Evolutionary conservation across 768 basidiomycete species (phyloP), one percentile per base, ranked within the genome.

Genomic region (Leccinum subtestaceum): DNA sequence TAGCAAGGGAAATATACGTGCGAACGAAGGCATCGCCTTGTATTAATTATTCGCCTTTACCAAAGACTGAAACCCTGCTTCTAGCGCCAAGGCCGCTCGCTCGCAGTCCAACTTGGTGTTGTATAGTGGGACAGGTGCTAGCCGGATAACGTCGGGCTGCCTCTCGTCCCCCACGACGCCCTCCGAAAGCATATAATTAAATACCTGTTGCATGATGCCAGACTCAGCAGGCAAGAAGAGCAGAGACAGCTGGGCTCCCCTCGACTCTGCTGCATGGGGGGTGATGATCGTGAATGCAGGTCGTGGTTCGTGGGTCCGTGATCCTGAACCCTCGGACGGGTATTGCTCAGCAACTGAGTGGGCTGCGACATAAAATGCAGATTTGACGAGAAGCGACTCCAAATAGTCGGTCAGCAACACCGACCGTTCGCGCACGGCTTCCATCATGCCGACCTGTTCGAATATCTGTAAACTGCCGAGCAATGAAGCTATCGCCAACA

Each of bases 91-190:
- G 13, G 82, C 91, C 11, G 87, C 91, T 55, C 79, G 75, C 65
- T 89, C 81, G 60, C 89, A 89, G 65, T 99, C 97, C 63, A 77
- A 74, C 64, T 86, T 78, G 12, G 88, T 87, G 70, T 89, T 97
- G 74, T 98, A 99, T 70, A 98, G 76, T 34, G 95, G 89, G 15
- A 81, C 80, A 50, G 95, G 95, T 61, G 93, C 84, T 48, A 98
- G 75, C 10, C 97, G 83, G 65, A 99, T 95, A 53, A 98, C 93
- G 68, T 93, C 89, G 27, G 97, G 96, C 67, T 86, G 77, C 67
- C 97, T 78, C 73, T 96, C 92, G 74, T 99, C 97, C 10, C 93
- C 95, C 53, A 97, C 81, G 13, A 99, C 88, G 6, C 97, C 97
- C 53, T 78, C 73, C 60, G 80, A 78, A 21, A 79, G 75, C 67